Conservation (phyloP, 2,329 filamentous ascomycete genomes). For the Aspergillus pseudotamarii region DNA sequence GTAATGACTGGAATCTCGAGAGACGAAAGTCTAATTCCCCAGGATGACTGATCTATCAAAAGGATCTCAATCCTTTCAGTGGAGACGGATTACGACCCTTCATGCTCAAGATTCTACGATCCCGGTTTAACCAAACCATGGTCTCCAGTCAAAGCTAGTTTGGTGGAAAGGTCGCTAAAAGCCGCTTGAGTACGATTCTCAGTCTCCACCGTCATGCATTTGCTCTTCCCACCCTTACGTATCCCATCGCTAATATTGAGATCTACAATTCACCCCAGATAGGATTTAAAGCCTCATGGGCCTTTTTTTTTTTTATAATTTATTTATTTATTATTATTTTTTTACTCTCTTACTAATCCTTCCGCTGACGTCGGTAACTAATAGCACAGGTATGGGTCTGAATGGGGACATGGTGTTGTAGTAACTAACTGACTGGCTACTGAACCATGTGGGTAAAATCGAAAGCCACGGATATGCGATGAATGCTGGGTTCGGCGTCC, state of each 20-base stretch:
- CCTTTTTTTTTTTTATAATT: neutral
- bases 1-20: neutral
- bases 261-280: constrained; percentile 8
- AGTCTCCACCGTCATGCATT: neutral
- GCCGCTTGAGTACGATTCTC: neutral
- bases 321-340: neutral
- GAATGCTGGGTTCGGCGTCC: neutral
- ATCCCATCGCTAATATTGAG: constrained; percentile 5
- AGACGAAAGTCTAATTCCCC: neutral
- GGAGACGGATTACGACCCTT: neutral
- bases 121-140: neutral
- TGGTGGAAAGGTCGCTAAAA: neutral
- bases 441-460: constrained; percentile 6
- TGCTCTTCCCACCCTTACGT: neutral
- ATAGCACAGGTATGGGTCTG: neutral
- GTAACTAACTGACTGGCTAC: neutral
- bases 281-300: constrained; percentile 3
- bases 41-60: constrained; percentile 2
- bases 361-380: too few relatives aligned
- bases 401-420: neutral
- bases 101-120: constrained; percentile 1
- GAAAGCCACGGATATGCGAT: neutral
- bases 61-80: neutral
- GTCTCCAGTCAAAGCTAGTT: neutral
- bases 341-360: neutral